Conservation (phyloP, 176 grass and related monocot species). For the Eragrostis nindensis region DNA sequence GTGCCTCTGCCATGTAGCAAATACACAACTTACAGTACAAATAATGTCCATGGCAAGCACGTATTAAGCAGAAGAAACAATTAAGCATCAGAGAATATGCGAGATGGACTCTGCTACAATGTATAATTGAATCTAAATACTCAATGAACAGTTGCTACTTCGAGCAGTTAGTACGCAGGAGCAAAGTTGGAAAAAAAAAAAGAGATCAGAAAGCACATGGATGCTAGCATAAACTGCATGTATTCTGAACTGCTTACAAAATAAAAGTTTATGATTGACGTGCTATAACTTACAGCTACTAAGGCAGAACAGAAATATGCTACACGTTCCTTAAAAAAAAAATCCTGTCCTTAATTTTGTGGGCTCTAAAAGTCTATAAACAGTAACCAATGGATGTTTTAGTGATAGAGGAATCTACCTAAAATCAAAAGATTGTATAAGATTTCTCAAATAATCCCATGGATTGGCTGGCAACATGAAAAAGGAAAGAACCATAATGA, state of each 20-base stretch:
- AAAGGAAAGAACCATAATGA: neutral
- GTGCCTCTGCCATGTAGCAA: neutral
- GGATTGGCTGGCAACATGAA: neutral
- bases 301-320: neutral
- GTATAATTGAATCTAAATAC: neutral
- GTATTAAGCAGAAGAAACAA: neutral
- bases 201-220: neutral
- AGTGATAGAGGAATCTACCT: neutral
- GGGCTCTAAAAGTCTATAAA: neutral
- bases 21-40: neutral
- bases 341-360: neutral
- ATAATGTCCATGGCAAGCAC: neutral
- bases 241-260: conserved; percentile 5
- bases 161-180: neutral
- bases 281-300: no score
- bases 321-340: neutral
- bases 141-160: neutral
- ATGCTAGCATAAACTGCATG: neutral
- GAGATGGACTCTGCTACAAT: neutral
- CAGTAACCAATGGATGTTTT: neutral
- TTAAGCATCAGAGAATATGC: neutral
- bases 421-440: neutral
- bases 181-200: neutral
- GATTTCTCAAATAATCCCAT: neutral
- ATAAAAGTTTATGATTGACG: neutral